phyloP scores from a whole-genome alignment of 2,329 filamentous ascomycete species.

The Hypomyces perniciosus region DNA sequence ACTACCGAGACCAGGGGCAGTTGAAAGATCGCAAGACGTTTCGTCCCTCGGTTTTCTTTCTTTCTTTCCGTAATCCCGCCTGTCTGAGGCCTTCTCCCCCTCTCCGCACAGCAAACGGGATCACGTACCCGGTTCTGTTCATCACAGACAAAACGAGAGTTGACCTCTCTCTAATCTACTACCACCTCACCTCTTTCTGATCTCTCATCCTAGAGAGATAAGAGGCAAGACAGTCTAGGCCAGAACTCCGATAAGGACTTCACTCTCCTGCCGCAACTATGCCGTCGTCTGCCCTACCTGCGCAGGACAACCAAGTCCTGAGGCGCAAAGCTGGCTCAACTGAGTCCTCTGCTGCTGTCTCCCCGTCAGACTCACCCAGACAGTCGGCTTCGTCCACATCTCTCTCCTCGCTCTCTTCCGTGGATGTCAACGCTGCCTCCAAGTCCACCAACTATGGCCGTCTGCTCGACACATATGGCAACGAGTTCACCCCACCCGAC shows the following conservation, averaged over 20 bases:
- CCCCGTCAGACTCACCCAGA: slow-evolving; percentile 54
- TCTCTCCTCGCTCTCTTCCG: slow-evolving; percentile 79
- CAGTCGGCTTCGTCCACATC: slow-evolving; percentile 77
- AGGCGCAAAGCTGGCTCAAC: slow-evolving; percentile 46
- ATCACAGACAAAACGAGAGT: neutral
- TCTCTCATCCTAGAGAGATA: neutral
- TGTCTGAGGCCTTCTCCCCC: neutral
- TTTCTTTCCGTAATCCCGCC: neutral
- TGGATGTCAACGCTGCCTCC: slow-evolving; percentile 38
- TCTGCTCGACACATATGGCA: slow-evolving; percentile 88
- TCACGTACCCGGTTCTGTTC: neutral
- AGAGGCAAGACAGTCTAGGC: neutral
- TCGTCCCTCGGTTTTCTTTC: neutral
- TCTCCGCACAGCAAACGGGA: neutral
- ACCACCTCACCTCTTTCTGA: no score
- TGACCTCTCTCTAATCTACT: no score
- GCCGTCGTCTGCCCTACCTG: slow-evolving; percentile 40
- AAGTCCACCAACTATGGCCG: slow-evolving; percentile 47
- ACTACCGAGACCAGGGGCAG: neutral
- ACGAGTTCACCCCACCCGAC: slow-evolving; percentile 87
- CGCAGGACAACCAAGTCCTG: slow-evolving; percentile 36
- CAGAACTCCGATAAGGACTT: neutral
- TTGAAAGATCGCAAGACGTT: neutral
- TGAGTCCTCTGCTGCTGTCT: slow-evolving; percentile 51
- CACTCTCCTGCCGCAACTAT: slow-evolving; percentile 26